Evolutionary conservation across 352 stramenopile genomes (phyloP).

Genomic region (Globisporangium uncinulatum): DNA sequence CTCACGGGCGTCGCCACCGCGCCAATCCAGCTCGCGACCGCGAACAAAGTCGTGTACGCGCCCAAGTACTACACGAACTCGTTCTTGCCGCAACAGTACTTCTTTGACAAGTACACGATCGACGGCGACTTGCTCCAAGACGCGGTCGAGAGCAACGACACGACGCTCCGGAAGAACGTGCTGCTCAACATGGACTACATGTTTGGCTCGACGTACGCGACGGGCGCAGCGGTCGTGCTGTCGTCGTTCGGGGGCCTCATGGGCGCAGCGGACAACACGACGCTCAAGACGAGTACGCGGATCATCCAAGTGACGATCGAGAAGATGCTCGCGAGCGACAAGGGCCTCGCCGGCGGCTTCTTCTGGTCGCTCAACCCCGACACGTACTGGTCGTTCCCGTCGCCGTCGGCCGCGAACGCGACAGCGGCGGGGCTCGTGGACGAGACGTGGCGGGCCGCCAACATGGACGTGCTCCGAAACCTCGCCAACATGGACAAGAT

Average conservation of each 20-base stretch:
- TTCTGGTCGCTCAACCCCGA: constrained; percentile 81
- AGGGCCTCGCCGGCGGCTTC: constrained; percentile 67
- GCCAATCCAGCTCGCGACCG: constrained; percentile 52
- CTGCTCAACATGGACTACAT: constrained; percentile 79
- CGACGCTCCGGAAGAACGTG: constrained; percentile 54
- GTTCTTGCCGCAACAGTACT: constrained; percentile 51
- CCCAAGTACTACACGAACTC: constrained; percentile 77
- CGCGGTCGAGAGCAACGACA: constrained; percentile 54
- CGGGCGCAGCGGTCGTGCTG: constrained; percentile 57
- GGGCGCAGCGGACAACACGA: constrained; percentile 44
- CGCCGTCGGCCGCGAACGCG: constrained; percentile 51
- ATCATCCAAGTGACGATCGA: constrained; percentile 59
- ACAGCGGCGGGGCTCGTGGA: constrained; percentile 61
- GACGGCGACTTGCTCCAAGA: constrained; percentile 53
- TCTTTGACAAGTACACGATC: constrained; percentile 43
- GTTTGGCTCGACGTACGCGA: constrained; percentile 59
- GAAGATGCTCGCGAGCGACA: constrained; percentile 46
- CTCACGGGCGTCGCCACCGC: constrained; percentile 34
- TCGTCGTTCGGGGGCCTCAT: constrained; percentile 81
- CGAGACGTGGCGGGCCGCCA: constrained; percentile 61
- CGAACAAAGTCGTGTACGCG: constrained; percentile 78
- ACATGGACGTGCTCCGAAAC: constrained; percentile 56
- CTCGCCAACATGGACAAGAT: constrained; percentile 69
- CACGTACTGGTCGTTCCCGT: constrained; percentile 66
- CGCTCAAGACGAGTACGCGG: constrained; percentile 62